phyloP scores from a whole-genome alignment of 78 protist species.

The Bodo saltans region DNA sequence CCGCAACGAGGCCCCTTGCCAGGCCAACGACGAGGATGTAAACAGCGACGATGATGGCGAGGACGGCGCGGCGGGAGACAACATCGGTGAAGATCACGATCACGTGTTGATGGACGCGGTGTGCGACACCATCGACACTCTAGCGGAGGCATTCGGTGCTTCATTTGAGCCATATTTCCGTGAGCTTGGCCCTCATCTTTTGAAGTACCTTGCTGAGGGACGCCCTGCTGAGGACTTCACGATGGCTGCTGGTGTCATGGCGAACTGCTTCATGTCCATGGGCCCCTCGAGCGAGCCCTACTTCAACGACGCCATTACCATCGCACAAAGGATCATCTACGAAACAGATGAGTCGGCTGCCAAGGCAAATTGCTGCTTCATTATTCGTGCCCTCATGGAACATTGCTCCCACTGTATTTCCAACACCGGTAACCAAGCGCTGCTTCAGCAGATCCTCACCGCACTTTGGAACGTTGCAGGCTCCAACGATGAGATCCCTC shows the following conservation, averaged over 20 bases:
- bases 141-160: neutral
- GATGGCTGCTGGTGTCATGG: neutral
- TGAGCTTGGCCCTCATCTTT: neutral
- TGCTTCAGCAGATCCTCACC: neutral
- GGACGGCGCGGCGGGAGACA: neutral
- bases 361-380: neutral
- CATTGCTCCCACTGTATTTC: neutral
- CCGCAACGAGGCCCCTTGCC: neutral
- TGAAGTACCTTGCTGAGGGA: neutral
- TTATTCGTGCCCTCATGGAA: neutral
- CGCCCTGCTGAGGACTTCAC: neutral
- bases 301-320: neutral
- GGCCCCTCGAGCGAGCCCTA: neutral
- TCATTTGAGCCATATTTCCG: neutral
- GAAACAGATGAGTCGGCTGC: neutral
- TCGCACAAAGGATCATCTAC: neutral
- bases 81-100: no score
- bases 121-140: neutral
- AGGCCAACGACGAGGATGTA: neutral
- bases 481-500: neutral
- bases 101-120: neutral
- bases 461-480: neutral
- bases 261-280: neutral
- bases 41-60: neutral
- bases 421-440: neutral